Evolutionary conservation across 169 alveolate genomes (phyloP).

Genomic region (Babesia sp.): DNA sequence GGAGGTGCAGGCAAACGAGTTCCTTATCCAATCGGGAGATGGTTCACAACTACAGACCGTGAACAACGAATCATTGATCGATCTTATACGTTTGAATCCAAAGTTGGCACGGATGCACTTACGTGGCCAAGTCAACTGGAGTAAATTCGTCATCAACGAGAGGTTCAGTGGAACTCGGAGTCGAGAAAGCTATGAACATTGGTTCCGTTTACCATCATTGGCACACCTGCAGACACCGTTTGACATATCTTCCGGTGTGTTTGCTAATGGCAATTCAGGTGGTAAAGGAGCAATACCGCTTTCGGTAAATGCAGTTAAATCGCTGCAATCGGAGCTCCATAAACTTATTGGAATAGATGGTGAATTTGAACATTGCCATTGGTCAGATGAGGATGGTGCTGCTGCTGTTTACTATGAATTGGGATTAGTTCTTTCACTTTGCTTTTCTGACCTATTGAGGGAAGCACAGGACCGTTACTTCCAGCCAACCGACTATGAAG

Average conservation of each 20-base stretch:
- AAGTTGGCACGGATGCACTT: conserved; percentile 39
- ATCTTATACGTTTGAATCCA: conserved; percentile 62
- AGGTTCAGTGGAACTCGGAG: conserved; percentile 23
- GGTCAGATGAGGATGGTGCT: conserved; percentile 1
- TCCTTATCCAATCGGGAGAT: not conserved
- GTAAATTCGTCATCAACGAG: conserved; percentile 25
- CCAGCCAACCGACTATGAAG: conserved; percentile 35
- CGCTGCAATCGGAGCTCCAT: conserved; percentile 46
- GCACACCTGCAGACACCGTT: conserved; percentile 36
- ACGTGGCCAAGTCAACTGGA: not conserved
- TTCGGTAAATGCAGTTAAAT: not conserved
- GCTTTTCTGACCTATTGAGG: conserved; percentile 40
- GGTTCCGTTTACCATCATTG: conserved; percentile 24
- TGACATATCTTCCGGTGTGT: conserved; percentile 4
- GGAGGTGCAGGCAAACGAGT: conserved; percentile 7
- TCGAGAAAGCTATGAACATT: conserved; percentile 21
- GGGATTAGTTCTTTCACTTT: conserved; percentile 38
- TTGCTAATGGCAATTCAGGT: not conserved
- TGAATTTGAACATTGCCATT: conserved; percentile 40
- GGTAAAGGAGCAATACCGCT: not conserved
- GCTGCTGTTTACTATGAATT: conserved; percentile 41
- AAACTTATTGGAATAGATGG: conserved; percentile 42
- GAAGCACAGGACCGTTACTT: conserved; percentile 64
- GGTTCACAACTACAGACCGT: not conserved
- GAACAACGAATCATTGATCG: conserved; percentile 27